Evolutionary conservation across 495 filamentous ascomycete genomes (phyloP).

Genomic region (Penicillium waksmanii): DNA sequence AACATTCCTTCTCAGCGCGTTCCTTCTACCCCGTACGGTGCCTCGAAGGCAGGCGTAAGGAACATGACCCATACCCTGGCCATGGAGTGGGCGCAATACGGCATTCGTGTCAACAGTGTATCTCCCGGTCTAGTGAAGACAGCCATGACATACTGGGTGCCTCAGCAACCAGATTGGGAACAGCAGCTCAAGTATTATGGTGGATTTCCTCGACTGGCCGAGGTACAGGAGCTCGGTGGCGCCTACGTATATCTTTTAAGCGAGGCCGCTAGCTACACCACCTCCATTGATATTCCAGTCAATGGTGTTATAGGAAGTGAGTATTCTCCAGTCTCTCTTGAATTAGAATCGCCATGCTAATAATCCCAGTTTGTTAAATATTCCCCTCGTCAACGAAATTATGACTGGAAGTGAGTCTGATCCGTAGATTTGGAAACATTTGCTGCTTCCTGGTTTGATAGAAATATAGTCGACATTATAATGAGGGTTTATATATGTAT

Average conservation of each 20-base stretch:
- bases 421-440: too few species aligned
- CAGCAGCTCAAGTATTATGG: constrained; percentile 50
- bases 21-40: constrained; percentile 35
- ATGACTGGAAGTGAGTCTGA: too few species aligned
- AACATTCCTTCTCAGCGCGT: constrained; percentile 24
- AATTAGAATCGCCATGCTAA: constrained; percentile 7
- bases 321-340: constrained; percentile 1
- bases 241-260: constrained; percentile 47
- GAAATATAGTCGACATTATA: too few species aligned
- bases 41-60: constrained; percentile 35
- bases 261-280: constrained; percentile 44
- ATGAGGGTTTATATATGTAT: too few species aligned
- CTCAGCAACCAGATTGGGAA: constrained; percentile 42
- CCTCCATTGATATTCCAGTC: constrained; percentile 45
- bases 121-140: constrained; percentile 44
- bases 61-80: constrained; percentile 46
- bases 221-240: constrained; percentile 44
- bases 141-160: constrained; percentile 42
- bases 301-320: constrained; percentile 36
- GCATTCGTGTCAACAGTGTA: constrained; percentile 48
- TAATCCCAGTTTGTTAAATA: constrained; percentile 17
- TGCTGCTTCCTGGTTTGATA: too few species aligned
- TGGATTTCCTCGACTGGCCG: constrained; percentile 40
- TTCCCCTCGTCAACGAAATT: background rate
- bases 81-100: constrained; percentile 52